These are phyloP conservation scores for Cryomyces minteri DNA, from an alignment of 495 filamentous ascomycete genomes.

Conservation along the genomic window DNA sequence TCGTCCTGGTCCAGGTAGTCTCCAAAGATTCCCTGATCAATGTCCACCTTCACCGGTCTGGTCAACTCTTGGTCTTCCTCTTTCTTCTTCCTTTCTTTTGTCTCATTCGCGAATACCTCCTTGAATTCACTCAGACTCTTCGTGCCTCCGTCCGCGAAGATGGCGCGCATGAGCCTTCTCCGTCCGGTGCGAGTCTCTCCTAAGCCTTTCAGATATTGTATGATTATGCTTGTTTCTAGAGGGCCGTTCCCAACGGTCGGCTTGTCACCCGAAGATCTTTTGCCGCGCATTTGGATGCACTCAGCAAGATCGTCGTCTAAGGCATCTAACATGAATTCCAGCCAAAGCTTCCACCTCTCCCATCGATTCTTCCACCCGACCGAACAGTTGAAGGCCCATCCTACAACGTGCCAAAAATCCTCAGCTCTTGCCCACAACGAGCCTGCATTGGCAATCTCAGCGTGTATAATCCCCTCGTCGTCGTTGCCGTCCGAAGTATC, in stretches of 20 bases:
- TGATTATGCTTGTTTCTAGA: constrained; percentile 29
- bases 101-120: constrained; percentile 42
- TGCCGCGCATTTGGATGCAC: constrained; percentile 22
- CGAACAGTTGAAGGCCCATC: constrained; percentile 90
- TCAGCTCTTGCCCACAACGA: constrained; percentile 54
- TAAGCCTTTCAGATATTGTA: constrained; percentile 27
- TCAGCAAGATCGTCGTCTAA: constrained; percentile 59
- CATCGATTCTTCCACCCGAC: constrained; percentile 49
- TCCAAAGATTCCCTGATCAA: constrained; percentile 37
- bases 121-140: constrained; percentile 33
- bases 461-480: constrained; percentile 26
- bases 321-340: constrained; percentile 61
- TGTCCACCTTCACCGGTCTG: constrained; percentile 28
- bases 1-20: constrained; percentile 38
- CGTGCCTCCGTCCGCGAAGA: constrained; percentile 41
- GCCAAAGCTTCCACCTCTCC: constrained; percentile 68
- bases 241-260: constrained; percentile 10
- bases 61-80: constrained; percentile 13
- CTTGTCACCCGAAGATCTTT: constrained; percentile 6
- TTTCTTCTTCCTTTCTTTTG: constrained; percentile 23
- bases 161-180: constrained; percentile 38
- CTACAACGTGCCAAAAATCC: constrained; percentile 78
- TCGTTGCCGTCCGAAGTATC: constrained; percentile 16
- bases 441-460: constrained; percentile 39
- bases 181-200: constrained; percentile 21